A percentile compares a stretch with the other conserved stretches of the same genome.
Conservation (phyloP, 2,329 filamentous ascomycete genomes). For the Fusarium newnesense region DNA sequence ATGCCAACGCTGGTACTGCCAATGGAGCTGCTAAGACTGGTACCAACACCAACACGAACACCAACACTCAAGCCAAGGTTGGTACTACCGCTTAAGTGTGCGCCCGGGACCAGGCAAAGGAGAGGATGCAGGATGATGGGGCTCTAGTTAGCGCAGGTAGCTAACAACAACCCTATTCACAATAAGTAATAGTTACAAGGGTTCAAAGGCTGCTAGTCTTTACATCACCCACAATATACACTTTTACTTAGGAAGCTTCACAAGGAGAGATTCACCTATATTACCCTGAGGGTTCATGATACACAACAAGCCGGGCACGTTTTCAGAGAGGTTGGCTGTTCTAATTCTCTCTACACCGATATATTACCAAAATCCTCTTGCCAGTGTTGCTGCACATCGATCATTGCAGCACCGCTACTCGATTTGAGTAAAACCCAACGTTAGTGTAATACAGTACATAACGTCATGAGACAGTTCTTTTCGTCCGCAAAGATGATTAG, state of each 20-base stretch:
- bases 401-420: too few relatives aligned
- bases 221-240: fast-evolving
- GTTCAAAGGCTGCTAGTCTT: background rate
- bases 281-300: background rate
- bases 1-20: background rate
- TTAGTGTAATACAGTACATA: too few relatives aligned
- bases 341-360: too few relatives aligned
- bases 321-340: too few relatives aligned
- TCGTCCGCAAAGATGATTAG: background rate
- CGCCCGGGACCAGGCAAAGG: background rate
- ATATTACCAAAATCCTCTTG: too few relatives aligned
- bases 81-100: background rate
- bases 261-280: background rate
- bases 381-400: too few relatives aligned
- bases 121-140: background rate
- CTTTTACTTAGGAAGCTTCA: background rate
- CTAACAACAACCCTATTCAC: too few relatives aligned
- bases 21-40: background rate
- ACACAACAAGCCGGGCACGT: too few relatives aligned
- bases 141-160: too few relatives aligned
- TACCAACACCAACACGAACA: background rate
- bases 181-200: background rate
- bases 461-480: background rate
- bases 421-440: too few relatives aligned
- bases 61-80: background rate